Evolutionary conservation across 768 basidiomycete species (phyloP).

Genomic region (Lactarius deliciosus): DNA sequence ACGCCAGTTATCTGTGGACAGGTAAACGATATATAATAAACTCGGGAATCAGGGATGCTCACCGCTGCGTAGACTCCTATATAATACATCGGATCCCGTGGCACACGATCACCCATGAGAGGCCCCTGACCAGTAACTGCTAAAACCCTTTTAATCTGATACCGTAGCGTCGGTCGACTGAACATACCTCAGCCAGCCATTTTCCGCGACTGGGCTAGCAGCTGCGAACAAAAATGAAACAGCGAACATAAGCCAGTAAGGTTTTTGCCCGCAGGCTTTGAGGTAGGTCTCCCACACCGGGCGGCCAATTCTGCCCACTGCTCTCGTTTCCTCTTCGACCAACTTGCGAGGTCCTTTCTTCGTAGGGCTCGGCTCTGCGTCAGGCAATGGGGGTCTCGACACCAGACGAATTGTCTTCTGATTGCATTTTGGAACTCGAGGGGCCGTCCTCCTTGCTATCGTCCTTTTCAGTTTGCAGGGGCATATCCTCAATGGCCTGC

Average conservation of each 20-base stretch:
- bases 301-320: conserved; percentile 47
- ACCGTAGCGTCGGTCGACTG: conserved; percentile 15
- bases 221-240: conserved; percentile 40
- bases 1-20: conserved; percentile 11
- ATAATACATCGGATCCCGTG: conserved; percentile 49
- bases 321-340: conserved; percentile 63
- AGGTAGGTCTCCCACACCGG: conserved; percentile 50
- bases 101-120: conserved; percentile 29
- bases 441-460: conserved; percentile 39
- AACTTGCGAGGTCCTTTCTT: conserved; percentile 75
- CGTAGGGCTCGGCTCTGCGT: conserved; percentile 32
- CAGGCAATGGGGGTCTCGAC: conserved; percentile 39
- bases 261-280: conserved; percentile 39
- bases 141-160: not conserved
- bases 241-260: conserved; percentile 43
- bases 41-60: conserved; percentile 29
- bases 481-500: conserved; percentile 31
- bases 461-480: conserved; percentile 10
- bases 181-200: conserved; percentile 43
- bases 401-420: conserved; percentile 47
- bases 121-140: conserved; percentile 44
- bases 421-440: conserved; percentile 19
- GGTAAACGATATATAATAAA: not conserved
- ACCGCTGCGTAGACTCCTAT: conserved; percentile 70
- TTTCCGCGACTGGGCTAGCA: conserved; percentile 46